phyloP scores from a whole-genome alignment of 2,329 filamentous ascomycete genomes.

The Dichotomopilus funicola region DNA sequence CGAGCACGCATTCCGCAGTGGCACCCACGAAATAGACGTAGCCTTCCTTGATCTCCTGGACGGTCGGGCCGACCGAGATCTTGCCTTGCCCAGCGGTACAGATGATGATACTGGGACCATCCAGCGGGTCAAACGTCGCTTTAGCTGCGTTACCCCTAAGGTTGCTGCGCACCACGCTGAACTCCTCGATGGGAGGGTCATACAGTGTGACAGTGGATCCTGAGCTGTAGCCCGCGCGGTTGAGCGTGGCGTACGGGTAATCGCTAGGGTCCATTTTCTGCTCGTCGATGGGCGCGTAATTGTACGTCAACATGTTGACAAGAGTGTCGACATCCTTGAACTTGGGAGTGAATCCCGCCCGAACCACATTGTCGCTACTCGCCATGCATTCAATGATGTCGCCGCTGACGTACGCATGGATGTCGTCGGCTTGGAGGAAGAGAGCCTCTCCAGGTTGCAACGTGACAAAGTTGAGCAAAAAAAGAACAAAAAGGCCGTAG shows the following conservation, averaged over 20 bases:
- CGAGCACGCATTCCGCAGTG: conserved; percentile 73
- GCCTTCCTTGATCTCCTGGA: conserved; percentile 64
- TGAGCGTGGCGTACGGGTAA: conserved; percentile 80
- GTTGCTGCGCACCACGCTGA: conserved; percentile 77
- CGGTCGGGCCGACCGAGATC: conserved; percentile 79
- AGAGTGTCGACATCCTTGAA: conserved; percentile 94
- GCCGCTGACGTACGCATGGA: conserved; percentile 87
- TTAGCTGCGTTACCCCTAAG: conserved; percentile 68
- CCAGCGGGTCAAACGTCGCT: conserved; percentile 78
- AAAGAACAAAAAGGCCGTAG: conserved; percentile 88
- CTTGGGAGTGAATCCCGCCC: conserved; percentile 94
- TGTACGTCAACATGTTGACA: conserved; percentile 88
- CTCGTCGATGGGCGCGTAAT: conserved; percentile 85
- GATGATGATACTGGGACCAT: conserved; percentile 87
- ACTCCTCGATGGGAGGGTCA: conserved; percentile 94
- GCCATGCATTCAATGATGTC: conserved; percentile 99
- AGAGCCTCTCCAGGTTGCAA: conserved; percentile 86
- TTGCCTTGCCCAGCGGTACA: conserved; percentile 78
- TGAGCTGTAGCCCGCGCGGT: conserved; percentile 73
- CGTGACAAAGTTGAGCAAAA: conserved; percentile 94
- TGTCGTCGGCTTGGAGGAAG: conserved; percentile 94
- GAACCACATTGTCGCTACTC: conserved; percentile 95
- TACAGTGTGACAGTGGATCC: conserved; percentile 70
- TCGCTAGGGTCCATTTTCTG: conserved; percentile 86
- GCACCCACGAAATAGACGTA: conserved; percentile 82